Conservation (phyloP, 2,329 filamentous ascomycete species). For the Nemania sp. region DNA sequence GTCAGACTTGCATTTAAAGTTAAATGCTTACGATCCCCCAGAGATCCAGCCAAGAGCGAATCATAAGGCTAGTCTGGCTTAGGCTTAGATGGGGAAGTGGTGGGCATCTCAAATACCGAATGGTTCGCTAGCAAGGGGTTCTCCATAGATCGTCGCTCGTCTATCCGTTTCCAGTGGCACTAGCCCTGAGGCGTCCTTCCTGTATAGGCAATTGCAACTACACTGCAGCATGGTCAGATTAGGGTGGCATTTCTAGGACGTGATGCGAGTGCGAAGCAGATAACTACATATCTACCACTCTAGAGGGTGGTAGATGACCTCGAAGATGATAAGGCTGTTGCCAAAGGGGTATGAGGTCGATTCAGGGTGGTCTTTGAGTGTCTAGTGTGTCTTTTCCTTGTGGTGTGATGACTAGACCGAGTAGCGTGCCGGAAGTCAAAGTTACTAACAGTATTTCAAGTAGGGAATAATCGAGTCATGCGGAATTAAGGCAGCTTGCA, state of each 20-base stretch:
- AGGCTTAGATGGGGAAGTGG: too few species aligned
- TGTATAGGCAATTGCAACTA: not conserved
- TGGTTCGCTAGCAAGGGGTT: not conserved
- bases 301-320: not conserved
- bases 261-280: not conserved
- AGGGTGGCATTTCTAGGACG: not conserved
- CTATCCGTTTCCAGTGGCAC: not conserved
- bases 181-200: slow-evolving; percentile 7
- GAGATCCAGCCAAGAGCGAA: too few species aligned
- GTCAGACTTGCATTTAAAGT: too few species aligned
- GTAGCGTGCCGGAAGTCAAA: too few species aligned
- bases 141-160: slow-evolving; percentile 11
- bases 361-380: too few species aligned
- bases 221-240: too few species aligned
- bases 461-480: too few species aligned
- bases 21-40: too few species aligned
- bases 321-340: not conserved
- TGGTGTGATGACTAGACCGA: not conserved
- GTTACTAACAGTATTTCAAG: too few species aligned
- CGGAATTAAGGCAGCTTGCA: too few species aligned
- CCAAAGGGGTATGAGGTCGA: not conserved
- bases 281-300: not conserved
- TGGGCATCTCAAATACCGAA: slow-evolving; percentile 1
- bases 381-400: not conserved
- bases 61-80: too few species aligned